These are phyloP conservation scores for Trichoderma gamsii DNA, from an alignment of 495 filamentous ascomycete species.

Conservation along the genomic window DNA sequence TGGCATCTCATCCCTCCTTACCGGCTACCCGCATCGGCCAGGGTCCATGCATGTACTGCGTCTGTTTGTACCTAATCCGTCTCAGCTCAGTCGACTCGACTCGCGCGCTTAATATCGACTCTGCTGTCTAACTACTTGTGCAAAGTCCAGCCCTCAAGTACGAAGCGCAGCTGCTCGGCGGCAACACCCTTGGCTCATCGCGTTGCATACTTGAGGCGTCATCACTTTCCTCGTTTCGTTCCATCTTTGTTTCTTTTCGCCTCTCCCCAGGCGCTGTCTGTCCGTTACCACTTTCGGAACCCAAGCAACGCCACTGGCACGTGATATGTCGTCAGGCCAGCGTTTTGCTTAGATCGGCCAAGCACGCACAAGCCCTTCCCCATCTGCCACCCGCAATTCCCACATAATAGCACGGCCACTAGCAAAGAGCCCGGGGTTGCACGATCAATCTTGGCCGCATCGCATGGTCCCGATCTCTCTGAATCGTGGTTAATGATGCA, in stretches of 20 bases:
- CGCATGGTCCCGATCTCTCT: background rate
- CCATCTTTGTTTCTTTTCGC: background rate
- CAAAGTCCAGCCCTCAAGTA: too few species aligned
- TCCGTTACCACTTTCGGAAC: background rate
- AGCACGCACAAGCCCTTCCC: background rate
- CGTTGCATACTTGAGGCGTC: too few species aligned
- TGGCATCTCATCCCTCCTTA: background rate
- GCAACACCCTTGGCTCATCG: too few species aligned
- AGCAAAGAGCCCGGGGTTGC: background rate
- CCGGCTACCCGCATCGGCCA: background rate
- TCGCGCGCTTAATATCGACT: too few species aligned
- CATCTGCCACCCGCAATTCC: background rate
- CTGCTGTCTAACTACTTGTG: too few species aligned
- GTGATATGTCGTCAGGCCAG: constrained; percentile 2
- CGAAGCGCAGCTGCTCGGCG: too few species aligned
- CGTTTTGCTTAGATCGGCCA: background rate
- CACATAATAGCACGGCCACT: background rate
- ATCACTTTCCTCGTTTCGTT: background rate
- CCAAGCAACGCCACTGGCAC: constrained; percentile 8
- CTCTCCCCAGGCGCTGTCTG: background rate
- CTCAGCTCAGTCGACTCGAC: background rate
- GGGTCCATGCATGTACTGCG: background rate
- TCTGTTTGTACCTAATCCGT: background rate
- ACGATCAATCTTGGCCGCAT: background rate
- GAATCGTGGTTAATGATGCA: background rate